Evolutionary conservation across 106 monocot genomes (phyloP), one percentile per base, ranked within the genome.

Genomic region (Ottelia alismoides): DNA sequence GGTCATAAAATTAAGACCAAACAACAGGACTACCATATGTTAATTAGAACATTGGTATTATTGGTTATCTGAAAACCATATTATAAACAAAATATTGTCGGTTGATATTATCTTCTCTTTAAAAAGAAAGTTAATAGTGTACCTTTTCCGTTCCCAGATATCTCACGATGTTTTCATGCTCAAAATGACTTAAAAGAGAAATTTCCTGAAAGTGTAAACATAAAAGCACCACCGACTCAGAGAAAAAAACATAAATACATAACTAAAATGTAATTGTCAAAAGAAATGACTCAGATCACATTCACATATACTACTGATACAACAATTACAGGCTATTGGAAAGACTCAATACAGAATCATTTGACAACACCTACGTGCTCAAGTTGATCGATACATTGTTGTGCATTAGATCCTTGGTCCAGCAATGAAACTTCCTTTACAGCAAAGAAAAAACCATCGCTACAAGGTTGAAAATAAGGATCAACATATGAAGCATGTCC

Each of bases 131-230:
- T n/a, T n/a, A n/a, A n/a, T n/a, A n/a, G n/a, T n/a, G n/a, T 74
- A 85, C 92, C 92, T 92, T 82, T 30, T 92, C 79, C 17, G 92
- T 86, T 63, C 92, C 92, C 45, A 71, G 73, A 74, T 92, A 92
- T 27, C 79, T 76, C 25, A 92, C 92, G 45, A 92, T 83, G 60
- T 92, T 92, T 58, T 92, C 92, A 61, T 92, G 86, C 63, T 86
- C 78, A 61, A 92, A 86, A 59, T 86, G 78, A 52, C 92, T 92
- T 45, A 92, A 70, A 30, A 92, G 82, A 30, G 82, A 63, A 62
- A 92, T 77, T 46, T 92, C 92, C 92, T 92, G 72, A 51, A 65
- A 25, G 45, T 27, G 66, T 31, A 28, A 59, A 9, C 23, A 10
- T 16, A 28, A 23, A 16, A 29, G 12, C 27, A n/a, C 45, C 7